These are phyloP conservation scores for Orobanche coerulescens DNA, from an alignment of 257 asterid genomes.

Conservation along the genomic window DNA sequence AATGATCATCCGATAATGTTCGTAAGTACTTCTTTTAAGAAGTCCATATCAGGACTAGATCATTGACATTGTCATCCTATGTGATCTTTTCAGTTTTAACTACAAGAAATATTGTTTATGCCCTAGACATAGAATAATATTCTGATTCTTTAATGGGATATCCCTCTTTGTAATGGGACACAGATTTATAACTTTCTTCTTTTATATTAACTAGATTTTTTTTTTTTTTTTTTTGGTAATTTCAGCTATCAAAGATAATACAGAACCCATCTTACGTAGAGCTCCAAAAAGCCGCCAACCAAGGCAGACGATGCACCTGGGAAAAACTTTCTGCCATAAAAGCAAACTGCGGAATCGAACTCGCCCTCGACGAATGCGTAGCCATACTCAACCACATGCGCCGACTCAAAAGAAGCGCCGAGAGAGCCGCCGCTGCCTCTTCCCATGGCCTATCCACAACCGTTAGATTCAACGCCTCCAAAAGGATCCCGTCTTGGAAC, in stretches of 20 bases:
- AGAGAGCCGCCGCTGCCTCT: slow-evolving; percentile 78
- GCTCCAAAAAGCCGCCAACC: slow-evolving; percentile 79
- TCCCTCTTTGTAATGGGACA: neutral
- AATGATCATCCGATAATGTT: neutral
- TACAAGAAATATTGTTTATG: neutral
- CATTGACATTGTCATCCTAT: neutral
- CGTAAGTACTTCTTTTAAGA: neutral
- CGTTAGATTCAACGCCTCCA: slow-evolving; percentile 57
- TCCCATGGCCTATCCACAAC: slow-evolving; percentile 42
- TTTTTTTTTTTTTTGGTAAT: neutral
- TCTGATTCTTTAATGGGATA: too few species aligned
- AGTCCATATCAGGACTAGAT: neutral
- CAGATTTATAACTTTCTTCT: neutral
- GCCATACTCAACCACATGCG: slow-evolving; percentile 89
- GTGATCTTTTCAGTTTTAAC: neutral
- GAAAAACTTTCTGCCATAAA: slow-evolving; percentile 91
- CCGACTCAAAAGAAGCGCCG: slow-evolving; percentile 70
- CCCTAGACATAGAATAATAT: too few species aligned
- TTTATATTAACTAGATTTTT: too few species aligned
- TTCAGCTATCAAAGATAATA: slow-evolving; percentile 70
- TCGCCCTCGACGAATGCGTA: slow-evolving; percentile 85
- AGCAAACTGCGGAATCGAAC: slow-evolving; percentile 93
- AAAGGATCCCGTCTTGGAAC: slow-evolving; percentile 91
- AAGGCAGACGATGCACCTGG: slow-evolving; percentile 94
- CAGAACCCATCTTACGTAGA: slow-evolving; percentile 81